Conservation (phyloP, 371 early-diverging fungal species). For the Mortierella sp. region DNA sequence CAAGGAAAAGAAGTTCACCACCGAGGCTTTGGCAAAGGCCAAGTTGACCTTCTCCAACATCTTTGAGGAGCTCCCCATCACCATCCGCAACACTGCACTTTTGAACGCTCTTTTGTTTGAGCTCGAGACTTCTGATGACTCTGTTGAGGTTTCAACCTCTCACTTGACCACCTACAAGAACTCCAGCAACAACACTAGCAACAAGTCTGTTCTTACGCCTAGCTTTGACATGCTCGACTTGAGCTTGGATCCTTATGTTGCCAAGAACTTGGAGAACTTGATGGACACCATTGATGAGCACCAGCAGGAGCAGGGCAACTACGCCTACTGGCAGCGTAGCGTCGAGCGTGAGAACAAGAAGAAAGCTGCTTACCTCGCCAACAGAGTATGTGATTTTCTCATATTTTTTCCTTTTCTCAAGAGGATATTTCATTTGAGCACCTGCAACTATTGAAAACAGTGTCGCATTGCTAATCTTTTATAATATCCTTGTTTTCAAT, state of each 20-base stretch:
- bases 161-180: constrained; percentile 56
- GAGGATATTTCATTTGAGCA: neutral
- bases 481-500: too few relatives aligned
- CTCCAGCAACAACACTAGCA: constrained; percentile 20
- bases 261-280: constrained; percentile 90
- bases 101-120: constrained; percentile 86
- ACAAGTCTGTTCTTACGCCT: constrained; percentile 74
- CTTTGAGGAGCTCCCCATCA: constrained; percentile 91
- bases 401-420: neutral
- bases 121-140: constrained; percentile 69
- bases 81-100: constrained; percentile 87
- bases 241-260: constrained; percentile 83
- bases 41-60: constrained; percentile 88
- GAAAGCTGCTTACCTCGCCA: constrained; percentile 57
- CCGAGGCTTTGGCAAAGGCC: constrained; percentile 76
- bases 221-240: constrained; percentile 89
- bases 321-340: constrained; percentile 93
- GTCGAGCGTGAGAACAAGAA: constrained; percentile 87
- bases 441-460: neutral
- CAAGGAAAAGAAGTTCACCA: constrained; percentile 88
- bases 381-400: constrained; percentile 60
- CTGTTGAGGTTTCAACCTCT: constrained; percentile 48
- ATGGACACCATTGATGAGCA: constrained; percentile 92
- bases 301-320: constrained; percentile 91
- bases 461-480: neutral